Evolutionary conservation across 345 rosid genomes (phyloP).

Genomic region (Sonneratia caseolaris): DNA sequence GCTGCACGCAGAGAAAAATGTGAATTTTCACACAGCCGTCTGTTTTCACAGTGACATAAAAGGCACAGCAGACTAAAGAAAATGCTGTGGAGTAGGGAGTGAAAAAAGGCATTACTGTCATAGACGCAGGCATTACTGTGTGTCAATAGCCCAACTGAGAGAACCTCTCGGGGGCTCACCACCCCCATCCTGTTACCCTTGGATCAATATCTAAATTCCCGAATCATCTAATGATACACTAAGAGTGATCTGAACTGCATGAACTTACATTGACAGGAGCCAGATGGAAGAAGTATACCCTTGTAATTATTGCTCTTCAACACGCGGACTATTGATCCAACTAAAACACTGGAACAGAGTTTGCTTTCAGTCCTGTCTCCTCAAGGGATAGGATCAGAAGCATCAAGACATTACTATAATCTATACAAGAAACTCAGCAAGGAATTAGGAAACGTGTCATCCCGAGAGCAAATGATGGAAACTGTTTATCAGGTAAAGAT

Average conservation of each 20-base stretch:
- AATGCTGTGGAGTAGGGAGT: neutral
- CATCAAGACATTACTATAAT: neutral
- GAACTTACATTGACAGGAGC: constrained; percentile 54
- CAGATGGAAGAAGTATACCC: constrained; percentile 19
- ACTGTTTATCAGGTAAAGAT: neutral
- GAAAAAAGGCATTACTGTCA: constrained; percentile 31
- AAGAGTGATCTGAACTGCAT: neutral
- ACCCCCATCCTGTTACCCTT: neutral
- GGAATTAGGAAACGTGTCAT: neutral
- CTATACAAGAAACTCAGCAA: neutral
- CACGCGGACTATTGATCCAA: neutral
- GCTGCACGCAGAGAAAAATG: constrained; percentile 18
- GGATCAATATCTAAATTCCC: constrained; percentile 6
- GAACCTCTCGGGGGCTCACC: no score
- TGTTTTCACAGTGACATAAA: neutral
- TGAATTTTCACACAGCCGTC: neutral
- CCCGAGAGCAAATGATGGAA: neutral
- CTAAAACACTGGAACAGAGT: neutral
- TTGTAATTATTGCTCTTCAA: neutral
- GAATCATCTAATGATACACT: neutral
- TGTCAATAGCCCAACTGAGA: no score
- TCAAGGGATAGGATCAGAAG: neutral
- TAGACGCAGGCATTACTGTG: constrained; percentile 49
- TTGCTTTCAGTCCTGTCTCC: neutral
- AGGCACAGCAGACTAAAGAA: neutral